Base-by-base conservation (phyloP, 2,329 filamentous ascomycete species). In the Exophiala sp. region DNA sequence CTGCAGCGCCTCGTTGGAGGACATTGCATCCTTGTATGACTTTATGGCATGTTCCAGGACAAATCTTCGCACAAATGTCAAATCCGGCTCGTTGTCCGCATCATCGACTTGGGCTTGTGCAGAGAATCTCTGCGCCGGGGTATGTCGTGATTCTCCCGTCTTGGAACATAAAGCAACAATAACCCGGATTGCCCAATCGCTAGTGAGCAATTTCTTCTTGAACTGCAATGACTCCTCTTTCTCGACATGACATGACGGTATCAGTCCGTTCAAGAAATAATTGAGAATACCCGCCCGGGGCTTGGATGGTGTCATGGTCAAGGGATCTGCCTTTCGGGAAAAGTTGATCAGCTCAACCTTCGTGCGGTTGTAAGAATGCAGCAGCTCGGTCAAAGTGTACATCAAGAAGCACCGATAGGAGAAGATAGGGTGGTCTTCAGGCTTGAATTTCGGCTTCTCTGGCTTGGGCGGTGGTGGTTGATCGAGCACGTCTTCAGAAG, bases 291-390 rank as follows among this genome's bases (percentile, higher is more conserved):
- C 91, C 9, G 92, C 91, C 38, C 94, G 85, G 52, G 94, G 94
- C 71, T 97, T 97, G 12, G 95, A 91, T 4, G 94, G 94, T 1
- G 94, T 97, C 50, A 84, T 85, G 9, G 86, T 86, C 63, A 89
- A 86, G 41, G 90, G 81, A 43, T 92, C 89, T 5, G 89, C 87
- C 66, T 91, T 96, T 57, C 92, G 86, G 62, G 95, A 97, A 75
- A 96, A 99, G 70, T 96, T 97, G 76, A 99, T 96, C 68, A 99
- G 97, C 68, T 99, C 95, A 40, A 99, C 84, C 78, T 99, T 99
- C 7, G 91, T 89, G 50, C 91, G 85, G 63, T 91, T 96, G 74
- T 97, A 99, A 65, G 88, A 95, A 53, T 88, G 85, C 11, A 99
- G 78, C 11, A 99, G 81, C 71, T 99, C 94, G 0, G 90, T 86